These are phyloP conservation scores for Acephala macrosclerotiorum DNA, from an alignment of 2,329 filamentous ascomycete species.

Conservation along the genomic window DNA sequence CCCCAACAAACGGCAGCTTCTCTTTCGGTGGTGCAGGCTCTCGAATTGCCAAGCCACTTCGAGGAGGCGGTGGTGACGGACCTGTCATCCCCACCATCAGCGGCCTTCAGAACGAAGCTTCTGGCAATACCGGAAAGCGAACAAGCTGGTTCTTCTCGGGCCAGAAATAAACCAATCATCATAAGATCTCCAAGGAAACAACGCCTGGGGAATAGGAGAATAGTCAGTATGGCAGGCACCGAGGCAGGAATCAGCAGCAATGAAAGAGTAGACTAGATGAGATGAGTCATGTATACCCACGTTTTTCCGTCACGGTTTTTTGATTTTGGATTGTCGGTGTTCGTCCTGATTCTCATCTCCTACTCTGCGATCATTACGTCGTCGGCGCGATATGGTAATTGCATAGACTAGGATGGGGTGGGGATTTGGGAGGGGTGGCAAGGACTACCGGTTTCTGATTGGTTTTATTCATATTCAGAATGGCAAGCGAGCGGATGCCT, in stretches of 20 bases:
- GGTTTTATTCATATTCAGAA: conserved; percentile 10
- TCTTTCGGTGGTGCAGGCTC: conserved; percentile 71
- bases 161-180: conserved; percentile 39
- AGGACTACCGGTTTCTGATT: too few relatives aligned
- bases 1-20: conserved; percentile 70
- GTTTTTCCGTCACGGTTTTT: conserved; percentile 34
- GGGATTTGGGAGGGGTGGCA: background rate
- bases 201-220: conserved; percentile 2
- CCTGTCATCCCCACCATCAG: conserved; percentile 61
- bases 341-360: background rate
- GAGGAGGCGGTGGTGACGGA: conserved; percentile 63
- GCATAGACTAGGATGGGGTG: conserved; percentile 13
- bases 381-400: too few relatives aligned
- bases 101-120: conserved; percentile 62
- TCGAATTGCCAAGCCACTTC: conserved; percentile 73
- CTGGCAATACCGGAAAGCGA: conserved; percentile 36
- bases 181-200: background rate
- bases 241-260: background rate
- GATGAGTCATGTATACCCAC: conserved; percentile 42
- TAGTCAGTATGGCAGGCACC: conserved; percentile 12
- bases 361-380: conserved; percentile 4
- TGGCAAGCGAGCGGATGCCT: background rate
- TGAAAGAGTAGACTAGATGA: conserved; percentile 31
- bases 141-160: conserved; percentile 47
- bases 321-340: conserved; percentile 14